Evolutionary conservation across 257 asterid species (phyloP).

Genomic region (Solanum habrochaites): DNA sequence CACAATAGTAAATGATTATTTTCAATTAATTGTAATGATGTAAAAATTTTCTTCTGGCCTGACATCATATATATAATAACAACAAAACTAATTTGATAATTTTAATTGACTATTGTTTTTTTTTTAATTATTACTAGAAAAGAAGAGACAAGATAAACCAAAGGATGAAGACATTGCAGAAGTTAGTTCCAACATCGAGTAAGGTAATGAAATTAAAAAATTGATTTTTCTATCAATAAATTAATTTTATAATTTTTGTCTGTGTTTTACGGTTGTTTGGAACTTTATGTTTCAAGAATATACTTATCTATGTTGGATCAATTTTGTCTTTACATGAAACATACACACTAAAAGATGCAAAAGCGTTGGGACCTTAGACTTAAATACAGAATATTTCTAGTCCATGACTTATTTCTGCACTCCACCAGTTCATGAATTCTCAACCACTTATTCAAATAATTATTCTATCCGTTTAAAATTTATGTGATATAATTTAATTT

Average conservation of each 20-base stretch:
- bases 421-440: background rate
- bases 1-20: too few relatives aligned
- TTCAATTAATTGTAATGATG: background rate
- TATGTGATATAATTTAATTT: too few relatives aligned
- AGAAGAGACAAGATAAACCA: slow-evolving; percentile 92
- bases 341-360: background rate
- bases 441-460: background rate
- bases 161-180: slow-evolving; percentile 82
- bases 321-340: background rate
- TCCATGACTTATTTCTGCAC: background rate
- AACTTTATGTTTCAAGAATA: background rate
- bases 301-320: background rate
- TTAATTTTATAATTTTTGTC: background rate
- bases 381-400: background rate
- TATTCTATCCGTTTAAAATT: too few relatives aligned
- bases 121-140: slow-evolving; percentile 25
- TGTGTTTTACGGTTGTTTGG: background rate
- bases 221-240: background rate
- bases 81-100: background rate
- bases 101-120: background rate
- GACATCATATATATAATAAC: background rate
- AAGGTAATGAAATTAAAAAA: slow-evolving; percentile 34
- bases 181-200: slow-evolving; percentile 90
- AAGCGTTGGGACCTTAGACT: background rate
- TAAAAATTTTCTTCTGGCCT: background rate